These are phyloP conservation scores for Xylaria arbuscula DNA, from an alignment of 2,329 filamentous ascomycete genomes.

Conservation along the genomic window DNA sequence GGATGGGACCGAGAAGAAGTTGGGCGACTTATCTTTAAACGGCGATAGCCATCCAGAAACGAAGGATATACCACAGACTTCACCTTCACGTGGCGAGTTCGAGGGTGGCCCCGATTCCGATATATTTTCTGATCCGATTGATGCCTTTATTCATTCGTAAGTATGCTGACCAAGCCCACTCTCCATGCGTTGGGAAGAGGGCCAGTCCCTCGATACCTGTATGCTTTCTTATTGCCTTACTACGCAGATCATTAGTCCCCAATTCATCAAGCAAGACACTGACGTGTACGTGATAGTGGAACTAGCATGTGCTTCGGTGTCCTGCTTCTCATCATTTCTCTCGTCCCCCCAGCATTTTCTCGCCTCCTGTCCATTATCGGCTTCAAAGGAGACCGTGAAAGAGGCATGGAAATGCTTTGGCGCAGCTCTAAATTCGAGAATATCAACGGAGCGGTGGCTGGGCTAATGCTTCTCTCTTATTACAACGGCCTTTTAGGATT, in stretches of 20 bases:
- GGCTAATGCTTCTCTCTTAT: conserved; percentile 82
- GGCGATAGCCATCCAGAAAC: conserved; percentile 25
- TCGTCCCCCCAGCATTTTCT: conserved; percentile 92
- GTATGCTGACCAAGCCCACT: conserved; percentile 13
- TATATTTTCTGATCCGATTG: conserved; percentile 78
- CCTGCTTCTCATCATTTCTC: conserved; percentile 85
- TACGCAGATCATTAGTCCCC: neutral
- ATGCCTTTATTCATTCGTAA: conserved; percentile 79
- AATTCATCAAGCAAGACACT: conserved; percentile 2
- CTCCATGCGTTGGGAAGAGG: neutral
- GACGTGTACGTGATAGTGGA: conserved; percentile 64
- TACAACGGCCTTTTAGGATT: conserved; percentile 89
- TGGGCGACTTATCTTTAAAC: conserved; percentile 43
- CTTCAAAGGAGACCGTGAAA: conserved; percentile 87
- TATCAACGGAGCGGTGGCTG: conserved; percentile 91
- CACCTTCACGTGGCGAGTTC: conserved; percentile 21
- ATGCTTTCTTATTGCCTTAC: neutral
- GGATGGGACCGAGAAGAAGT: conserved; percentile 45
- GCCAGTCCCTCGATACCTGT: no score
- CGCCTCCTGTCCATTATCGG: conserved; percentile 88
- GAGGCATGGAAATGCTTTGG: conserved; percentile 89
- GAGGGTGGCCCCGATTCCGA: conserved; percentile 66
- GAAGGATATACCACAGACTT: neutral
- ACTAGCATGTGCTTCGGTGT: conserved; percentile 91
- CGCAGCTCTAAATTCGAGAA: conserved; percentile 86